Evolutionary conservation across 495 filamentous ascomycete genomes (phyloP).

Genomic region (Penicillium canescens): DNA sequence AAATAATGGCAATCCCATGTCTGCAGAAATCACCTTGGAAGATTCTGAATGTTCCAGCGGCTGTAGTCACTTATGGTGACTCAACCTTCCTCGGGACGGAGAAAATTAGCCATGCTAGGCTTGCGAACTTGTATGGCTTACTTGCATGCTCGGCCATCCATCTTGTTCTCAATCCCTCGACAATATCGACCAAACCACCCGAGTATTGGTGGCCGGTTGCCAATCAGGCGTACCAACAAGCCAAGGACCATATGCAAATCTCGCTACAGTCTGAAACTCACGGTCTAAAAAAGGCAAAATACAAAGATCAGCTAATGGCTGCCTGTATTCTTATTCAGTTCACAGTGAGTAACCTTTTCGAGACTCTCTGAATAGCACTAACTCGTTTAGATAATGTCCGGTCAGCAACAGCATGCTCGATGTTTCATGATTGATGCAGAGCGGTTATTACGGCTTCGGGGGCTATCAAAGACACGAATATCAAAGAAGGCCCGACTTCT

Average conservation of each 20-base stretch:
- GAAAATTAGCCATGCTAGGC: slow-evolving; percentile 29
- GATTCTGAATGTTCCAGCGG: slow-evolving; percentile 32
- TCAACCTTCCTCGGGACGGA: slow-evolving; percentile 31
- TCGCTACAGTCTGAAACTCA: slow-evolving; percentile 31
- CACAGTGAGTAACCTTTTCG: slow-evolving; percentile 19
- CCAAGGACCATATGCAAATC: slow-evolving; percentile 33
- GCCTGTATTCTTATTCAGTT: slow-evolving; percentile 32
- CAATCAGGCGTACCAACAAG: slow-evolving; percentile 27
- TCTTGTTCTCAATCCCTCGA: slow-evolving; percentile 20
- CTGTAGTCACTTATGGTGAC: slow-evolving; percentile 32
- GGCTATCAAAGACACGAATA: slow-evolving; percentile 31
- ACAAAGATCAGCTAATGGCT: slow-evolving; percentile 44
- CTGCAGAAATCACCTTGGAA: slow-evolving; percentile 36
- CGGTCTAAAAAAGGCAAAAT: slow-evolving; percentile 36
- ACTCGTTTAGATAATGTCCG: slow-evolving; percentile 26
- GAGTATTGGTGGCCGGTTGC: slow-evolving; percentile 29
- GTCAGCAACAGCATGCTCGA: slow-evolving; percentile 34
- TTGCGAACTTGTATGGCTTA: slow-evolving; percentile 34
- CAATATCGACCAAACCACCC: slow-evolving; percentile 8
- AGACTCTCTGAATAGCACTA: background rate
- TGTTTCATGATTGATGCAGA: slow-evolving; percentile 38
- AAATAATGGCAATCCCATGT: slow-evolving; percentile 34
- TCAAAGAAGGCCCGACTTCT: slow-evolving; percentile 36
- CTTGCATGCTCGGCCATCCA: slow-evolving; percentile 34
- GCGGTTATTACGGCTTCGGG: slow-evolving; percentile 29